These are phyloP conservation scores for Rachicladosporium sp. DNA, from an alignment of 2,329 filamentous ascomycete genomes.

Conservation along the genomic window DNA sequence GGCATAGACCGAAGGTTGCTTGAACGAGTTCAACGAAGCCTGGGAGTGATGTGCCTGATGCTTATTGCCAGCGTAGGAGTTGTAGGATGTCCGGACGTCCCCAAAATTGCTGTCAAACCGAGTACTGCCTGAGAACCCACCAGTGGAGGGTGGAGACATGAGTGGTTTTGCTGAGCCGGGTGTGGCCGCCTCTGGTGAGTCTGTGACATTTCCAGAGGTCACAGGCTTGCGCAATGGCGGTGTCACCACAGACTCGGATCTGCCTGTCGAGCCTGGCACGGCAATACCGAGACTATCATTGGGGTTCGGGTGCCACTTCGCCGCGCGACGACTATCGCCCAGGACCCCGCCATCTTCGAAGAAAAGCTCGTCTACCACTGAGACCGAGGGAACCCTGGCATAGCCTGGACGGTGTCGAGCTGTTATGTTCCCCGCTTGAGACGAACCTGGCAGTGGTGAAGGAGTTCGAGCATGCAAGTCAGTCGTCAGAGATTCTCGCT, in stretches of 20 bases:
- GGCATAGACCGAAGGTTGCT: constrained; percentile 12
- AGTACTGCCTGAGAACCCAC: constrained; percentile 9
- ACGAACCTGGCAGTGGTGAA: neutral
- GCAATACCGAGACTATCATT: constrained; percentile 26
- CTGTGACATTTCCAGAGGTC: neutral
- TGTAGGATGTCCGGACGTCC: constrained; percentile 6
- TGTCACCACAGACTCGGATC: neutral
- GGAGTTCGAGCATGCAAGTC: too few species aligned
- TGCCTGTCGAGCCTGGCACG: neutral
- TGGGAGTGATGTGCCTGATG: constrained; percentile 7
- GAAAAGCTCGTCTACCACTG: constrained; percentile 21
- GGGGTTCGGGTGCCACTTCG: constrained; percentile 7
- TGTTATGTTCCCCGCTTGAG: constrained; percentile 3
- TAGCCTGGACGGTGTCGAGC: constrained; percentile 24
- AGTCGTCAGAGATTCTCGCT: too few species aligned
- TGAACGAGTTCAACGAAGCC: constrained; percentile 13
- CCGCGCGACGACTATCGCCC: constrained; percentile 15
- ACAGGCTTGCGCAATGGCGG: neutral
- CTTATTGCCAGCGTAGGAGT: constrained; percentile 5
- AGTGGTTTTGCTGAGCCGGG: constrained; percentile 4
- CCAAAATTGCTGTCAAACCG: constrained; percentile 8
- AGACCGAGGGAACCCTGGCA: constrained; percentile 24
- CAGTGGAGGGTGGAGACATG: constrained; percentile 14
- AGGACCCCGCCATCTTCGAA: constrained; percentile 22
- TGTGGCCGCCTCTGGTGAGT: constrained; percentile 2